A percentile compares a stretch with the other conserved stretches of the same genome.
phyloP scores from a whole-genome alignment of 1,284 basidiomycete genomes.

The Schizopora paradoxa region DNA sequence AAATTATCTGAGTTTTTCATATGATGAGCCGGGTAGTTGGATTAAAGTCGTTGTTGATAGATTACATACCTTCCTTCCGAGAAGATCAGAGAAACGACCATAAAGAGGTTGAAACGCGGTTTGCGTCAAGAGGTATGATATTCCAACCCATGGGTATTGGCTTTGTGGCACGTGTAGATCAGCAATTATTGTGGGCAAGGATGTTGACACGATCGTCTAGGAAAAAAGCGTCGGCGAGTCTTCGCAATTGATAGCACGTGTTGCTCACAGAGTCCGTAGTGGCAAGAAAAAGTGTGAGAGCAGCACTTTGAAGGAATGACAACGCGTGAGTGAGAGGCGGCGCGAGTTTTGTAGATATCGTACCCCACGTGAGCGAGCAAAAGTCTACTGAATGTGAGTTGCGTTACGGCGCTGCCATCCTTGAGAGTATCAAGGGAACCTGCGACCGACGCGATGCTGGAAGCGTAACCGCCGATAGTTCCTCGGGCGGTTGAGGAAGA shows the following conservation, averaged over 20 bases:
- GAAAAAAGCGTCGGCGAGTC: too few species aligned
- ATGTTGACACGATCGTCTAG: conserved; percentile 78
- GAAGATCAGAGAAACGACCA: conserved; percentile 68
- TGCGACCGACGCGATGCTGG: too few species aligned
- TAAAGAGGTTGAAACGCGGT: conserved; percentile 78
- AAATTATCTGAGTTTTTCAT: conserved; percentile 7
- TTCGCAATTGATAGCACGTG: conserved; percentile 18
- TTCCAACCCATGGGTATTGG: conserved; percentile 80
- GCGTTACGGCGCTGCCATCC: too few species aligned
- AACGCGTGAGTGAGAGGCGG: conserved; percentile 8
- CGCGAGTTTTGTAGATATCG: conserved; percentile 17
- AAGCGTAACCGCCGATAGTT: too few species aligned
- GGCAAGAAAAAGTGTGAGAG: conserved; percentile 69
- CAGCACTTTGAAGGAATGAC: conserved; percentile 44
- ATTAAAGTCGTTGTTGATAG: too few species aligned
- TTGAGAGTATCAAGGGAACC: too few species aligned
- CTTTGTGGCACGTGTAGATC: conserved; percentile 58
- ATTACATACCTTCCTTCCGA: conserved; percentile 65
- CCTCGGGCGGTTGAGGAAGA: too few species aligned
- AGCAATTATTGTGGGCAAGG: conserved; percentile 67
- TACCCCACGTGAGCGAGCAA: conserved; percentile 30
- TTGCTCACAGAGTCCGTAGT: conserved; percentile 76
- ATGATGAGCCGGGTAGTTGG: neutral
- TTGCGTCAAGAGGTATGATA: conserved; percentile 77
- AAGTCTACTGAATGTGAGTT: conserved; percentile 23